Evolutionary conservation across 495 filamentous ascomycete species (phyloP), one percentile per base, ranked within the genome.

Genomic region (Neurospora tetraspora): DNA sequence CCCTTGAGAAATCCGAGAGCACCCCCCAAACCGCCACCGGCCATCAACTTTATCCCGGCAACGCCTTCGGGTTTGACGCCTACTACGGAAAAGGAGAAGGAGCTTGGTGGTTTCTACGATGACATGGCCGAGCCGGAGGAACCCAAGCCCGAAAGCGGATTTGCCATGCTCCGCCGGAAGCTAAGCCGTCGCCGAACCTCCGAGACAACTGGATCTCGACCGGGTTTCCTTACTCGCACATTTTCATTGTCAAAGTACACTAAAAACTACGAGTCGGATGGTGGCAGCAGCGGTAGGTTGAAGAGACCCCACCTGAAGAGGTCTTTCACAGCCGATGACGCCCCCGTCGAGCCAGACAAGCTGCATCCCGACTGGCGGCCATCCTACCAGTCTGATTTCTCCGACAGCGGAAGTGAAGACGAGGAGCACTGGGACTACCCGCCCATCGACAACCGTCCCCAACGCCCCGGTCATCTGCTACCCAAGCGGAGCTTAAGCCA

Each of bases 301-400:
- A 84, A 83, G 71, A 83, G 87, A 42, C 77, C 74, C 6, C 73
- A 73, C 8, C 59, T 76, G 27, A 74, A 70, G 31, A 75, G 81
- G 16, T 82, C 82, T 72, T 82, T 83, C 0, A 82, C 82, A 9
- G 75, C 80, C 1, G 82, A 83, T 39, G 81, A 84, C 40, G 71
- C 74, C 40, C 85, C 83, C 16, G 69, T 80, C 2, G 86, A 88
- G 69, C 84, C 86, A 42, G 86, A 84, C 69, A 89, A 86, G 68
- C 83, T 94, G 6, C 91, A 96, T 77, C 93, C 93, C 2, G 91
- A 91, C 80, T 97, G 94, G 94, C 87, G 89, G 36, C 93, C 94
- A 5, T 69, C 89, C 34, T 93, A 92, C 78, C 53, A 65, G 27
- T 91, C 89, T 85, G 90, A 92, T 38, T 88, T 91, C 71, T 81